Percentiles rank a stretch among this genome's conserved stretches.
These are phyloP conservation scores for Eurotiales sp. DNA, from an alignment of 2,329 filamentous ascomycete species.

Conservation along the genomic window DNA sequence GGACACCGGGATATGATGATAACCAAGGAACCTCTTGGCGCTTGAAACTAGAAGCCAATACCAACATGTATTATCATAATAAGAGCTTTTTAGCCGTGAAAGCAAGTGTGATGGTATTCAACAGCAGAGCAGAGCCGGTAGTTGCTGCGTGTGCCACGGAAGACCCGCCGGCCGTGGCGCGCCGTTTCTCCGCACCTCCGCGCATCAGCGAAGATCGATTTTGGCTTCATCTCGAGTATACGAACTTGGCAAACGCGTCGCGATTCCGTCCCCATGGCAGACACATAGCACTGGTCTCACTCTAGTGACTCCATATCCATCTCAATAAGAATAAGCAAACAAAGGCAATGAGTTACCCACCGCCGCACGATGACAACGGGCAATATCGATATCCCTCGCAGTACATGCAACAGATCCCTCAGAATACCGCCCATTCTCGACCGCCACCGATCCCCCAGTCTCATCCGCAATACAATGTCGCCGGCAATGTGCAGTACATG, in stretches of 20 bases:
- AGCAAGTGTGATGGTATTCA: too few relatives aligned
- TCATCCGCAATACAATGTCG: conserved; percentile 33
- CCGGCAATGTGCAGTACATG: conserved; percentile 26
- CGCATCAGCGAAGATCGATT: conserved; percentile 2
- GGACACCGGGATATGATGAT: too few relatives aligned
- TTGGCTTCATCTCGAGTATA: not conserved
- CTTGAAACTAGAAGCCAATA: too few relatives aligned
- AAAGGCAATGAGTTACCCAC: conserved; percentile 41
- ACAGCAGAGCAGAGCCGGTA: too few relatives aligned
- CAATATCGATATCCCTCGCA: conserved; percentile 32
- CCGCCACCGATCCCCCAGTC: conserved; percentile 15
- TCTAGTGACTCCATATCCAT: not conserved
- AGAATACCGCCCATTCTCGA: conserved; percentile 24
- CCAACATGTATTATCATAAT: too few relatives aligned
- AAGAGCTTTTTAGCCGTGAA: too few relatives aligned
- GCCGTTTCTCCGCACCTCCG: conserved; percentile 15
- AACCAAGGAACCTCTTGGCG: too few relatives aligned
- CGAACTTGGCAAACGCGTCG: not conserved
- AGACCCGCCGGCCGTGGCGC: too few relatives aligned
- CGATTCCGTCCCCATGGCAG: conserved; percentile 7
- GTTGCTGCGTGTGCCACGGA: too few relatives aligned
- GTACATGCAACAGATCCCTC: conserved; percentile 30
- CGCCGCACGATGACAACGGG: conserved; percentile 33
- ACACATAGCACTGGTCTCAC: too few relatives aligned
- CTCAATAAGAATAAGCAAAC: conserved; percentile 17